Evolutionary conservation across 371 early-diverging fungal genomes (phyloP), one percentile per base, ranked within the genome.

Genomic region (Caulochytrium protostelioides): DNA sequence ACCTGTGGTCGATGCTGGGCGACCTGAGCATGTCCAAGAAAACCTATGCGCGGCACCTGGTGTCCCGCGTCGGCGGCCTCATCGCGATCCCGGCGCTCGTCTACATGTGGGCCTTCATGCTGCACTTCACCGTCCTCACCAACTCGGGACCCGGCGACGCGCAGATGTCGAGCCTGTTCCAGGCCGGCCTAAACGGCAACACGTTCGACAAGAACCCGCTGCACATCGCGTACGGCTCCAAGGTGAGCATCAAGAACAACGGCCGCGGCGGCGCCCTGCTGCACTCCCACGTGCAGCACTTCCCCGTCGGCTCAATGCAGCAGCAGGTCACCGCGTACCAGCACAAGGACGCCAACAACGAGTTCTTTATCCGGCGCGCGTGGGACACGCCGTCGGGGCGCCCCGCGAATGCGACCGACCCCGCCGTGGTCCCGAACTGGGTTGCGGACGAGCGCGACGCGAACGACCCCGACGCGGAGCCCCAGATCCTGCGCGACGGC

Each of bases 301-400:
- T 78, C 46, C 98, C 98, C 4, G 70, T 72, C 25, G 91, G 85
- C 5, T 84, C 86, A 2, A 72, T 77, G 33, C 91, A 86, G 49
- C 94, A 98, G 46, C 97, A 98, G 55, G 75, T 98, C n/a, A 98
- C 99, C 0, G 79, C 81, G 34, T 99, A 99, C 53, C 79, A 78
- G 34, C 90, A 97, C 57, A 87, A 85, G 47, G 99, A 98, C 57
- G 46, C 48, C 33, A 99, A 99, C 60, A 98, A 99, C 54, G 67
- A 89, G 34, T 99, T 94, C 87, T 42, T 71, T 8, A 52, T 95
- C 22, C 28, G 21, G 20, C 38, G 45, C 14, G 26, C 52, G 1
- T 63, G 62, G 62, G 15, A 22, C 19, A 41, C 3, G 2, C 22
- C 28, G 52, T 50, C 6, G 42, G 38, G 10, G 43, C 45, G 18